Conservation (phyloP, 768 basidiomycete genomes). For the Naematelia encephala region DNA sequence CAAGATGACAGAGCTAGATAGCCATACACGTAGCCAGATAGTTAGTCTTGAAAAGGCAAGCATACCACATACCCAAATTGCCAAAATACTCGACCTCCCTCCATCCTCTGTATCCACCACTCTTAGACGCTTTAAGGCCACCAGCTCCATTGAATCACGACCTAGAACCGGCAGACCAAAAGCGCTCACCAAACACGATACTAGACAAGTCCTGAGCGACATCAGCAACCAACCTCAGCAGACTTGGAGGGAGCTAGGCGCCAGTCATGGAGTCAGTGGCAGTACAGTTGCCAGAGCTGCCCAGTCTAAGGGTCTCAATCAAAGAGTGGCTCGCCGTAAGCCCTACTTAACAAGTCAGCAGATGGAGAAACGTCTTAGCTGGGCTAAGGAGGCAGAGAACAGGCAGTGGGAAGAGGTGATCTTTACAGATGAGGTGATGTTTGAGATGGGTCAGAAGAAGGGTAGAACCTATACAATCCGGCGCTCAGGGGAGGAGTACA, state of each 20-base stretch:
- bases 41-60: too few relatives aligned
- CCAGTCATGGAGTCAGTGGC: background rate
- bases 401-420: background rate
- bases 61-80: too few relatives aligned
- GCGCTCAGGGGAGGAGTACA: background rate
- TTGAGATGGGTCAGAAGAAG: background rate
- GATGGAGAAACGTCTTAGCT: background rate
- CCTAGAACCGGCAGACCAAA: background rate
- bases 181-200: background rate
- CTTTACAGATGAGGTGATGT: background rate
- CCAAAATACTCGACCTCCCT: too few relatives aligned
- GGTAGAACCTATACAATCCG: background rate
- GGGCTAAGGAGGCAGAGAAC: background rate
- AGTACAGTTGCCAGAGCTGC: background rate
- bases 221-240: background rate
- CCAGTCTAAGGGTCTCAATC: background rate
- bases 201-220: background rate
- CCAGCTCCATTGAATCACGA: background rate
- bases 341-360: background rate
- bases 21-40: too few relatives aligned
- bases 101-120: too few relatives aligned
- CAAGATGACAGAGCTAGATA: too few relatives aligned
- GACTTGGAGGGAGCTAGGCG: background rate
- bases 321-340: background rate
- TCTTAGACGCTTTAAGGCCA: too few relatives aligned